Evolutionary conservation across 2,329 filamentous ascomycete genomes (phyloP).

Genomic region (Aureobasidium namibiae): DNA sequence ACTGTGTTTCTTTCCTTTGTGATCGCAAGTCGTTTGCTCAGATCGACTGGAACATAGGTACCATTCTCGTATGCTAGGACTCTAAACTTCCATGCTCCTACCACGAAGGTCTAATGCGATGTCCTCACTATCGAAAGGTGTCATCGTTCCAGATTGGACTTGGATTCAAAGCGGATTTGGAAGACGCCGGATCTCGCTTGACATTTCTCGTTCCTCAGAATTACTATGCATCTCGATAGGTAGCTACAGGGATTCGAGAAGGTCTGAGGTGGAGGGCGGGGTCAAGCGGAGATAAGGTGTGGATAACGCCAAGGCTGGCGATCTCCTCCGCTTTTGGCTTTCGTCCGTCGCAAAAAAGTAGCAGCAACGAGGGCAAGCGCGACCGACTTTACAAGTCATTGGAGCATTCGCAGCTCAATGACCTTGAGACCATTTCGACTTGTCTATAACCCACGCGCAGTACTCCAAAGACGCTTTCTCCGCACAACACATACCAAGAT

Average conservation of each 20-base stretch:
- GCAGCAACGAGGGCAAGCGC: background rate
- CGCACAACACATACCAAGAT: background rate
- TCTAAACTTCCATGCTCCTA: too few relatives aligned
- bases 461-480: background rate
- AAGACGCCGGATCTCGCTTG: too few relatives aligned
- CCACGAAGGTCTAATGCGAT: too few relatives aligned
- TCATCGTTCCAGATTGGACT: too few relatives aligned
- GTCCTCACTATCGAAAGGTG: too few relatives aligned
- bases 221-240: too few relatives aligned
- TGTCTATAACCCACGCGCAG: background rate
- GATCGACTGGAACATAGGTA: too few relatives aligned
- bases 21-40: background rate
- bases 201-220: too few relatives aligned
- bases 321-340: background rate
- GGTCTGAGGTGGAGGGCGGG: background rate
- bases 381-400: background rate
- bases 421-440: background rate
- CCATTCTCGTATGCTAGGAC: too few relatives aligned
- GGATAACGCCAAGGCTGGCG: conserved; percentile 2
- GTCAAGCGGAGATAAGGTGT: background rate
- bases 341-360: conserved; percentile 7
- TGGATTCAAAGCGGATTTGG: too few relatives aligned
- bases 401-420: background rate
- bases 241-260: background rate
- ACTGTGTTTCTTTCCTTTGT: background rate